Percentiles rank a stretch among this genome's conserved stretches.
Conservation (phyloP, 1,139 yeast species). For the Eremothecium sinecaudum region DNA sequence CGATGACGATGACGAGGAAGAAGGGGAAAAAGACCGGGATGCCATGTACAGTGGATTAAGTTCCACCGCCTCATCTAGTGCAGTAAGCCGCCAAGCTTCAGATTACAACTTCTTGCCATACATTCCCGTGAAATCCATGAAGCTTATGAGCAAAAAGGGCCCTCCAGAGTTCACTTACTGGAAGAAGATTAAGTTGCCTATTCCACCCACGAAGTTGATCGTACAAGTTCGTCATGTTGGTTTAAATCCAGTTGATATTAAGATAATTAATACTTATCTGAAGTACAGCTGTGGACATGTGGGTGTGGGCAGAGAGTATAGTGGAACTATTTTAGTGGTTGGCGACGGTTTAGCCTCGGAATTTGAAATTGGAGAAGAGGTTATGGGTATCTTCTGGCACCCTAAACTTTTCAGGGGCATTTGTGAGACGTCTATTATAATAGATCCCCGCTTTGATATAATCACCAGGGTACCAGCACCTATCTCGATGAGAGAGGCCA, state of each 20-base stretch:
- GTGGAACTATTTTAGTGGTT: conserved; percentile 53
- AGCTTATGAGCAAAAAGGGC: conserved; percentile 31
- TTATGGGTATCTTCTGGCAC: conserved; percentile 46
- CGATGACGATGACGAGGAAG: no score
- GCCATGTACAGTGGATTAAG: no score
- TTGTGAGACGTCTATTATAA: conserved; percentile 42
- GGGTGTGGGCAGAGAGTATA: conserved; percentile 61
- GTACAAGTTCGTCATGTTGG: conserved; percentile 52
- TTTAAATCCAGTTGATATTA: conserved; percentile 59
- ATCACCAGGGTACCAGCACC: conserved; percentile 41
- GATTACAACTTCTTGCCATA: conserved; percentile 9
- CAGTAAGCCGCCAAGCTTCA: no score
- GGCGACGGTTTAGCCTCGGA: conserved; percentile 38
- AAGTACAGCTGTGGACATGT: conserved; percentile 35
- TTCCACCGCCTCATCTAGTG: no score
- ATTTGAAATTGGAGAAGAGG: conserved; percentile 52
- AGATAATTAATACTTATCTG: conserved; percentile 37
- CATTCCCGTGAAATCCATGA: conserved; percentile 33
- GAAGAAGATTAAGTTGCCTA: conserved; percentile 34
- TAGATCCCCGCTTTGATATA: conserved; percentile 36
- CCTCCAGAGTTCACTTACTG: conserved; percentile 36
- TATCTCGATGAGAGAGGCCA: conserved; percentile 45
- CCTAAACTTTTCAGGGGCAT: conserved; percentile 42
- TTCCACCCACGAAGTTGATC: conserved; percentile 40
- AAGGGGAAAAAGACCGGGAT: no score